A percentile compares a stretch with the other conserved stretches of the same genome.
Evolutionary conservation across 139 green algal genomes (phyloP).

Genomic region (Klebsormidium nitens): DNA sequence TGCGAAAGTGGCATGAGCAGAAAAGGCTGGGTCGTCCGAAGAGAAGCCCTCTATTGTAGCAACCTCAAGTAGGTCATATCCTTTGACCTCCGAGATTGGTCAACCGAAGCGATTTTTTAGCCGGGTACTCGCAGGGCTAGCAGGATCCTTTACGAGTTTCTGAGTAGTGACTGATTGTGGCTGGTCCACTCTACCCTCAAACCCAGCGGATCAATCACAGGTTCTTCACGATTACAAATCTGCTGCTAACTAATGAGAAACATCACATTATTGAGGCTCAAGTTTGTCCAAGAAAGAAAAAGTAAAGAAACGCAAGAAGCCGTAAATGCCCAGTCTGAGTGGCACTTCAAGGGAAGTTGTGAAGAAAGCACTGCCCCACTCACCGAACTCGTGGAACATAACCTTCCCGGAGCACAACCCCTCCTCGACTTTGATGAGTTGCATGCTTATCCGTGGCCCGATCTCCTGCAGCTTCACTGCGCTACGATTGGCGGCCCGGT

Average conservation of each 20-base stretch:
- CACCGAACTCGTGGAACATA: conserved; percentile 70
- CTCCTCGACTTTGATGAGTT: conserved; percentile 93
- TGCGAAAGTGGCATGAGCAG: no score
- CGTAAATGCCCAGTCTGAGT: background rate
- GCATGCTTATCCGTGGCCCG: conserved; percentile 81
- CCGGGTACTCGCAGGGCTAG: no score
- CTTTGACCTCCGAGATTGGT: no score
- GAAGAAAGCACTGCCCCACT: background rate
- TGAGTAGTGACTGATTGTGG: no score
- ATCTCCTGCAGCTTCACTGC: conserved; percentile 48
- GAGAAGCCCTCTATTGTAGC: no score
- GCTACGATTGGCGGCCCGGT: conserved; percentile 25
- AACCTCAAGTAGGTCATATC: no score
- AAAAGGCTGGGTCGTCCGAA: no score
- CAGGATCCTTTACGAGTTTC: no score
- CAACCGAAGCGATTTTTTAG: no score
- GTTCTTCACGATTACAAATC: background rate
- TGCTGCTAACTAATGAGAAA: background rate
- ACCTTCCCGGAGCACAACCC: conserved; percentile 81
- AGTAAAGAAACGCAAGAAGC: conserved; percentile 4
- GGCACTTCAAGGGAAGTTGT: background rate
- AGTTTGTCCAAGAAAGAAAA: background rate
- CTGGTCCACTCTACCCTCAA: no score
- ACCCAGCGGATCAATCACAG: background rate
- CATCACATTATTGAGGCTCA: no score